phyloP scores from a whole-genome alignment of 2,329 filamentous ascomycete species.

The Diplodia mutila region DNA sequence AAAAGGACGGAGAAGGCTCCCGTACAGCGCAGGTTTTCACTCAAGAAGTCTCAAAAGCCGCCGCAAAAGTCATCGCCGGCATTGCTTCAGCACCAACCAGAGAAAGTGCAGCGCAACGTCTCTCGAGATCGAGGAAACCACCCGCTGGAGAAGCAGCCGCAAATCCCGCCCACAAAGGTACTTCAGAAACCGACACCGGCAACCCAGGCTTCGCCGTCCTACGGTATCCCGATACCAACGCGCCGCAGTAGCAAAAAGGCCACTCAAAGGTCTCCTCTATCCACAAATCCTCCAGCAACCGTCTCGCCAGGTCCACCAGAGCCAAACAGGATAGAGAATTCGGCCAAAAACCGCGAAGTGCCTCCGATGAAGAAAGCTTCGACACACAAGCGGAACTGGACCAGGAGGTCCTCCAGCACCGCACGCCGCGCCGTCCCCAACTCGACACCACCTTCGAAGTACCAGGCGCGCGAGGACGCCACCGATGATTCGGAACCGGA shows the following conservation, averaged over 20 bases:
- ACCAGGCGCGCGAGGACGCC: neutral
- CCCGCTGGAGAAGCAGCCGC: neutral
- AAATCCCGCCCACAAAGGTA: neutral
- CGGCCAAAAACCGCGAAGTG: neutral
- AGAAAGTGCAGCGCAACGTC: neutral
- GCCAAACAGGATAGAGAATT: neutral
- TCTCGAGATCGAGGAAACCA: neutral
- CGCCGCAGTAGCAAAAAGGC: constrained; percentile 4
- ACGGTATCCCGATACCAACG: neutral
- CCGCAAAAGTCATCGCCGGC: neutral
- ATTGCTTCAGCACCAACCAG: too few species aligned
- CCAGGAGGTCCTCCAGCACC: neutral
- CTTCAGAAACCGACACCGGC: neutral
- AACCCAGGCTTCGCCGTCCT: neutral
- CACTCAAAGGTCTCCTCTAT: neutral
- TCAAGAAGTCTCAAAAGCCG: neutral
- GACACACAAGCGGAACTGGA: neutral
- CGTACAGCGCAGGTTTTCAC: neutral
- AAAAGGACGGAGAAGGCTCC: neutral
- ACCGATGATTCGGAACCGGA: neutral
- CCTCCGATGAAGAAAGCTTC: neutral
- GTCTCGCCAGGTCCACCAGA: neutral
- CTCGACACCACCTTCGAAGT: too few species aligned
- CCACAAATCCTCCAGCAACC: neutral
- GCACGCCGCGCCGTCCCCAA: too few species aligned